These are phyloP conservation scores for Podila verticillata DNA, from an alignment of 192 early-diverging fungal genomes.

Conservation along the genomic window DNA sequence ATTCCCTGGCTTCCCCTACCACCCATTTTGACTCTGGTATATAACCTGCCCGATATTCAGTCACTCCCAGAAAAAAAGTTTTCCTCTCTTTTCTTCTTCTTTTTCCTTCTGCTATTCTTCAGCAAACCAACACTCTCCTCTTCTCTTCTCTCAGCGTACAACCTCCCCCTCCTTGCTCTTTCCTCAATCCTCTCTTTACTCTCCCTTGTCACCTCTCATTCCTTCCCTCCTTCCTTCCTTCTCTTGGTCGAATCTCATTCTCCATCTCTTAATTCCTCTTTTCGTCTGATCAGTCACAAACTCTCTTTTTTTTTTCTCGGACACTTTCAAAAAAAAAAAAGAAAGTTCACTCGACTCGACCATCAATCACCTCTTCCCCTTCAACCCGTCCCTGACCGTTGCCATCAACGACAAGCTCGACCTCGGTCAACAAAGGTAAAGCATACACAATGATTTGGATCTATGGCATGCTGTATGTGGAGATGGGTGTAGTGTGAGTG, in stretches of 20 bases:
- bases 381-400: neutral
- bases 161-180: neutral
- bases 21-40: neutral
- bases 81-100: too few species aligned
- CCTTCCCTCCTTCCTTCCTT: neutral
- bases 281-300: constrained; percentile 7
- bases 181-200: neutral
- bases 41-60: too few species aligned
- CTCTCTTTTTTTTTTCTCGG: constrained; percentile 6
- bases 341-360: constrained; percentile 5
- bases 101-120: too few species aligned
- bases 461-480: neutral
- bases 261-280: constrained; percentile 4
- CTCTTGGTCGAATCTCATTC: constrained; percentile 17
- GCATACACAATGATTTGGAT: neutral
- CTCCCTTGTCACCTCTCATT: neutral
- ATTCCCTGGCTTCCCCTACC: constrained; percentile 1
- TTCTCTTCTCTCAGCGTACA: too few species aligned
- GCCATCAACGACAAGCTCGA: neutral
- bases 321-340: neutral
- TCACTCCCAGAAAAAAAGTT: too few species aligned
- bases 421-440: too few species aligned
- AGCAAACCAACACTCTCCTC: too few species aligned
- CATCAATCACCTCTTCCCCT: neutral
- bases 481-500: too few species aligned